A percentile compares a stretch with the other conserved stretches of the same genome.
These are phyloP conservation scores for Leucaena leucocephala DNA, from an alignment of 306 rosid genomes.

Conservation along the genomic window DNA sequence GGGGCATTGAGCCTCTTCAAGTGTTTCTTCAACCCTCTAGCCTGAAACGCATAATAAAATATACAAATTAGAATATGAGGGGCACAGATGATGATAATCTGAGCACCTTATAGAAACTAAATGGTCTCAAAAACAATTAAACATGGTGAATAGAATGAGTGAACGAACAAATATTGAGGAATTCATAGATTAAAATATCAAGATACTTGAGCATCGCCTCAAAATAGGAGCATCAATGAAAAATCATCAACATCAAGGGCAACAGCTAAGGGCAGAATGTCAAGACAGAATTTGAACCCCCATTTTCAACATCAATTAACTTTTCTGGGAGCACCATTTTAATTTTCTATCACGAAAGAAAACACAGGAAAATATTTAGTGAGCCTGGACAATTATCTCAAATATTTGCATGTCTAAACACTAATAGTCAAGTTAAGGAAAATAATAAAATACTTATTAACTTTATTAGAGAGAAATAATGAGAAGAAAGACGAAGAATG, in stretches of 20 bases:
- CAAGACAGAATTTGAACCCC: not conserved
- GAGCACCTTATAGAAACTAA: not conserved
- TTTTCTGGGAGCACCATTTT: not conserved
- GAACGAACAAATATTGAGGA: not conserved
- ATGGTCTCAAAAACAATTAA: not conserved
- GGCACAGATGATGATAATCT: not conserved
- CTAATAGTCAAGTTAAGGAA: not conserved
- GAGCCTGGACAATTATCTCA: not conserved
- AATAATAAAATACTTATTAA: not conserved
- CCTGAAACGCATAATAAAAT: conserved; percentile 44
- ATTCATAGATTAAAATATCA: not conserved
- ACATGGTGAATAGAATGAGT: not conserved
- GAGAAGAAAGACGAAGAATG: no score
- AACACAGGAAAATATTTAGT: not conserved
- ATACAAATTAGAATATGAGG: conserved; percentile 4
- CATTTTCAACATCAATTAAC: not conserved
- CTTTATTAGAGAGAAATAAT: no score
- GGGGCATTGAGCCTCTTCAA: conserved; percentile 82
- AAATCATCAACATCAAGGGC: not conserved
- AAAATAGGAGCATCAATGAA: no score
- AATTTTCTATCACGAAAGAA: not conserved
- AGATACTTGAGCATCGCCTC: not conserved
- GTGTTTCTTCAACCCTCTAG: conserved; percentile 78
- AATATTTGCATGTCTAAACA: not conserved
- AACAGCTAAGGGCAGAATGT: not conserved